Conservation (phyloP, 2,329 filamentous ascomycete genomes). For the Fusarium sp. region DNA sequence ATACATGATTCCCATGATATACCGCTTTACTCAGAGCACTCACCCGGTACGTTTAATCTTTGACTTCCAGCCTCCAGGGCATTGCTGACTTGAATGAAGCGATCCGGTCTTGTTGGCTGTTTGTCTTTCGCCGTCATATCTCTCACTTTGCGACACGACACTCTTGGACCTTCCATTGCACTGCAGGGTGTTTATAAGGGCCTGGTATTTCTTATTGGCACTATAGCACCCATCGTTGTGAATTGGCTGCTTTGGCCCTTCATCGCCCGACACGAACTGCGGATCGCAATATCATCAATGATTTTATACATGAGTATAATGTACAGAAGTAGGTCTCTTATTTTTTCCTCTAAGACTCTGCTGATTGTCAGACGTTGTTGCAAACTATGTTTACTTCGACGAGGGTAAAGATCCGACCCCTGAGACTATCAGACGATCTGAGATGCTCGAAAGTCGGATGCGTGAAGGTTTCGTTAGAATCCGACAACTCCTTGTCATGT, state of each 20-base stretch:
- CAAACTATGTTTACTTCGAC: conserved; percentile 67
- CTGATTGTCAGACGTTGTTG: conserved; percentile 53
- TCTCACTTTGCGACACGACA: conserved; percentile 48
- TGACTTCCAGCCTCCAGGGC: no score
- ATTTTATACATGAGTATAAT: conserved; percentile 65
- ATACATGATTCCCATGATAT: conserved; percentile 68
- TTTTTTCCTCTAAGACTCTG: background rate
- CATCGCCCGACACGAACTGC: conserved; percentile 65
- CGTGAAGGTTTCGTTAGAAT: conserved; percentile 67
- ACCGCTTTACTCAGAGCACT: conserved; percentile 61
- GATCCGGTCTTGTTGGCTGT: conserved; percentile 66
- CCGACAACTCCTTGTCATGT: conserved; percentile 63
- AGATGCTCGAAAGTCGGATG: conserved; percentile 66
- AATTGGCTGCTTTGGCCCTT: conserved; percentile 71
- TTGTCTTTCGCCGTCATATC: conserved; percentile 65
- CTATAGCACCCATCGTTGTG: conserved; percentile 60
- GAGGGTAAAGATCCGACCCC: conserved; percentile 59
- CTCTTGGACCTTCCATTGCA: conserved; percentile 46
- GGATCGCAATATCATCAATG: conserved; percentile 63
- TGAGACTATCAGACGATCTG: conserved; percentile 60
- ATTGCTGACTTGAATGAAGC: conserved; percentile 42
- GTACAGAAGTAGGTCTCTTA: conserved; percentile 55
- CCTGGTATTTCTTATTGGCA: conserved; percentile 60
- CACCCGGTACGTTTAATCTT: conserved; percentile 54
- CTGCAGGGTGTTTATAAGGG: conserved; percentile 58